Base-by-base conservation (phyloP, 1,139 yeast genomes). In the Candida sanyaensis region DNA sequence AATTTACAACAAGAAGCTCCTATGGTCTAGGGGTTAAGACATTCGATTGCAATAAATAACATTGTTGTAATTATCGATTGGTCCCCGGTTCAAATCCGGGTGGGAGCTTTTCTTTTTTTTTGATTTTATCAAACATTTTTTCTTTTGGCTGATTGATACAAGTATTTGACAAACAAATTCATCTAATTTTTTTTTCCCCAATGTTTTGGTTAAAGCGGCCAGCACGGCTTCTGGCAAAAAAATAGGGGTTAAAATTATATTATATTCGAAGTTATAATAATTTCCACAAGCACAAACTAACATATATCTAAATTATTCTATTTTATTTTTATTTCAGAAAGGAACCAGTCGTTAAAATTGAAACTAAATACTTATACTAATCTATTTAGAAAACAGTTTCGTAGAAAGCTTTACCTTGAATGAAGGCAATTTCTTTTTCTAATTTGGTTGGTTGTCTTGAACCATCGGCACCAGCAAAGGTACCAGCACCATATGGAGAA, bases 391-490 rank as follows among this genome's bases (percentile, higher is more conserved):
- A 17, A 31, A 40, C 11, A 10, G 42, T 40, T 40, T 40, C 42
- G 37, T 30, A 40, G 42, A 40, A 86, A 51, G 75, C 63, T 58
- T 75, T 70, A 65, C 93, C 95, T 72, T 87, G 95, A 57, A 70
- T 71, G 45, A 60, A 57, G 44, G 85, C 92, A 56, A 88, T 61
- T 56, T 79, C 78, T 62, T 80, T 71, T 73, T 88, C 96, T 53
- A 86, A 72, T 46, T 74, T 80, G 50, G 81, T 59, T 49, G 93
- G 88, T 63, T 26, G 28, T 26, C 28, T 26, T 3, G 28, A 26
- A 26, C 28, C 28, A 8, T 26, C 28, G 9, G 28, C 28, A 26
- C 28, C 28, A 26, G 28, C 28, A 8, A 26, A 26, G 4, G 28
- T 26, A 26, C 28, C 28, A 26, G 28, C 28, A 26, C 28, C 28